These are phyloP conservation scores for Colletotrichum echinochloae DNA, from an alignment of 2,329 filamentous ascomycete genomes.

Conservation along the genomic window DNA sequence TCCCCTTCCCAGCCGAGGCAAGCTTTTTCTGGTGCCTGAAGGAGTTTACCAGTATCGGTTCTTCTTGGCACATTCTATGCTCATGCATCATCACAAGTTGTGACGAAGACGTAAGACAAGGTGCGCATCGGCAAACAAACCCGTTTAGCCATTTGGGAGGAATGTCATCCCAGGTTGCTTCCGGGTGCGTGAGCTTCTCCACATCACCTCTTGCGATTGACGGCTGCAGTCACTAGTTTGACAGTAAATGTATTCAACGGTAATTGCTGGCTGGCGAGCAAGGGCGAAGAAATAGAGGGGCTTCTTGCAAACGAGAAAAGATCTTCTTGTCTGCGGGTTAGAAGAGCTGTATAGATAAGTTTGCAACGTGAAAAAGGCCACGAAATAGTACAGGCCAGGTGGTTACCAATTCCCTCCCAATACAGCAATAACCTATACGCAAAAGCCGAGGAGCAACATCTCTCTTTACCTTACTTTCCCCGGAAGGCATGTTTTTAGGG, in stretches of 20 bases:
- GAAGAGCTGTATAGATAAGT: not conserved
- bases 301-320: constrained; percentile 5
- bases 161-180: constrained; percentile 15
- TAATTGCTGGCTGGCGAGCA: not conserved
- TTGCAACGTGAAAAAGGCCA: constrained; percentile 12
- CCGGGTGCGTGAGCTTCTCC: not conserved
- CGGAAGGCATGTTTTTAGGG: not conserved
- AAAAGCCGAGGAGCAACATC: not conserved
- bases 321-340: not conserved
- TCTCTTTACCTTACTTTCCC: too few species aligned
- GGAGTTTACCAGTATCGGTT: not conserved
- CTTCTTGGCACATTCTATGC: not conserved
- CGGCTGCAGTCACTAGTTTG: not conserved
- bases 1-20: too few species aligned
- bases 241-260: not conserved
- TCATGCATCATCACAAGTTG: not conserved
- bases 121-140: not conserved
- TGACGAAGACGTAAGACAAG: not conserved
- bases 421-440: not conserved
- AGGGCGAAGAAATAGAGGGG: not conserved
- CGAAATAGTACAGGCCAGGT: constrained; percentile 3
- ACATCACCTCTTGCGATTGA: not conserved
- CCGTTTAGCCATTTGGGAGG: not conserved
- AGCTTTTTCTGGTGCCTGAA: not conserved
- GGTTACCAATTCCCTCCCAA: not conserved